Percentiles rank a stretch among this genome's conserved stretches.
Evolutionary conservation across 495 filamentous ascomycete species (phyloP).

Genomic region (Hypomontagnella submonticulosa): DNA sequence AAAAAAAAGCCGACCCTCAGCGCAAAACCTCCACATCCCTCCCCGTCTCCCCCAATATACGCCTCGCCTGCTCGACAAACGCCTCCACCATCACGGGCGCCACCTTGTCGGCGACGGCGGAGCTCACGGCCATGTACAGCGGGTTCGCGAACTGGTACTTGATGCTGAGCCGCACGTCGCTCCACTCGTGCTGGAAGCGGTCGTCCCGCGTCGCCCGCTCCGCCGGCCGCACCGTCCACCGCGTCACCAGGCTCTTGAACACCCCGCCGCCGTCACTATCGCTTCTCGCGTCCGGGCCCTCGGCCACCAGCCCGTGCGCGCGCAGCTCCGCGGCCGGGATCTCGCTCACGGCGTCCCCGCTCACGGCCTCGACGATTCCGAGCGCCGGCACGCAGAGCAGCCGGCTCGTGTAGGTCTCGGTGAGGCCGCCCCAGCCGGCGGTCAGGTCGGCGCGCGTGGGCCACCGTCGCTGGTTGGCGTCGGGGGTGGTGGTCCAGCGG

Average conservation of each 20-base stretch:
- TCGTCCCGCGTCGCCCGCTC: conserved; percentile 42
- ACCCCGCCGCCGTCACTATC: conserved; percentile 60
- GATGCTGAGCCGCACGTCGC: conserved; percentile 78
- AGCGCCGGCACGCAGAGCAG: conserved; percentile 75
- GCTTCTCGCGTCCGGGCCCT: conserved; percentile 12
- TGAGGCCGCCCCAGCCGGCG: conserved; percentile 83
- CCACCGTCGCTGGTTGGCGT: conserved; percentile 54
- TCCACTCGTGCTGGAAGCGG: conserved; percentile 63
- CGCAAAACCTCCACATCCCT: conserved; percentile 22
- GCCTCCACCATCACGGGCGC: conserved; percentile 90
- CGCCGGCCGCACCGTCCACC: conserved; percentile 72
- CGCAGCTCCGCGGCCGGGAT: conserved; percentile 53
- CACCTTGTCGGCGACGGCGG: conserved; percentile 82
- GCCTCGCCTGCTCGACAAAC: conserved; percentile 82
- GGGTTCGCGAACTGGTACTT: conserved; percentile 87
- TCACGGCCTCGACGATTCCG: conserved; percentile 79
- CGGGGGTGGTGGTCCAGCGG: conserved; percentile 50
- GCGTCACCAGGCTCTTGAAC: conserved; percentile 79
- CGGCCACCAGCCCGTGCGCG: conserved; percentile 44
- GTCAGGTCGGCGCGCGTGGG: conserved; percentile 82
- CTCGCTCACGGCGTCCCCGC: conserved; percentile 64
- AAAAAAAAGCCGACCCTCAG: conserved; percentile 8
- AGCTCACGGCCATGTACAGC: conserved; percentile 80
- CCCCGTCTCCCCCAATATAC: conserved; percentile 58
- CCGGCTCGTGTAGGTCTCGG: conserved; percentile 79